A percentile compares a stretch with the other conserved stretches of the same genome.
Conservation (phyloP, 208 protist genomes). For the Crithidia bombi region DNA sequence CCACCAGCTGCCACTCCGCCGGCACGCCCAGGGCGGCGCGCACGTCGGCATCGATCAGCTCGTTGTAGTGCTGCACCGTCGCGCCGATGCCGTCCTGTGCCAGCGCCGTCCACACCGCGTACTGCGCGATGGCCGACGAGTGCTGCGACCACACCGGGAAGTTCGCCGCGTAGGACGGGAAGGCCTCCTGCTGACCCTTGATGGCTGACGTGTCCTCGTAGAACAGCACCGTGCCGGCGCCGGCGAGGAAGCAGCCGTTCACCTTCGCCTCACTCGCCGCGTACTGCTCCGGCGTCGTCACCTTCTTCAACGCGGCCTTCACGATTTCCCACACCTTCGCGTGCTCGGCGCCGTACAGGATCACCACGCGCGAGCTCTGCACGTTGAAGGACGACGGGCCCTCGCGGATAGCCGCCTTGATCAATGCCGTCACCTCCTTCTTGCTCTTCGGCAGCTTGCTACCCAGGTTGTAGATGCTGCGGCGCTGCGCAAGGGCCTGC, state of each 20-base stretch:
- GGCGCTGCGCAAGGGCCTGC: slow-evolving; percentile 24
- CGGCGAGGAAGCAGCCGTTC: slow-evolving; percentile 35
- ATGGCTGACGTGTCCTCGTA: slow-evolving; percentile 32
- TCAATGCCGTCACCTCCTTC: slow-evolving; percentile 30
- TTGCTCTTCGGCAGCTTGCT: slow-evolving; percentile 41
- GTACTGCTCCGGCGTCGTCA: slow-evolving; percentile 27
- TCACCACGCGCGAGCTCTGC: slow-evolving; percentile 53
- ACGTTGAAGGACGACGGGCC: slow-evolving; percentile 50
- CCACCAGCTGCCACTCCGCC: slow-evolving; percentile 37
- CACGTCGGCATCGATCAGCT: slow-evolving; percentile 31
- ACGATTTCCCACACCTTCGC: slow-evolving; percentile 44
- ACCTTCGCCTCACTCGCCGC: slow-evolving; percentile 38
- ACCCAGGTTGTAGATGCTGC: slow-evolving; percentile 42
- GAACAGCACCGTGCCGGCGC: slow-evolving; percentile 49
- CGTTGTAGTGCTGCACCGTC: slow-evolving; percentile 53
- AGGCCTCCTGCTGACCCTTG: slow-evolving; percentile 22
- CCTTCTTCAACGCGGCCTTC: slow-evolving; percentile 27
- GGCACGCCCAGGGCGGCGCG: slow-evolving; percentile 27
- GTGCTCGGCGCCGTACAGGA: slow-evolving; percentile 51
- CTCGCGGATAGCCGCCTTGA: slow-evolving; percentile 41
- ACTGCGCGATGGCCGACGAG: slow-evolving; percentile 43
- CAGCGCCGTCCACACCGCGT: slow-evolving; percentile 52
- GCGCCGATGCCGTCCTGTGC: slow-evolving; percentile 33
- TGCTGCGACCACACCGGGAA: slow-evolving; percentile 39
- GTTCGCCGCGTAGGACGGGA: slow-evolving; percentile 38